phyloP scores from a whole-genome alignment of 306 rosid species.

The Alnus rubra region DNA sequence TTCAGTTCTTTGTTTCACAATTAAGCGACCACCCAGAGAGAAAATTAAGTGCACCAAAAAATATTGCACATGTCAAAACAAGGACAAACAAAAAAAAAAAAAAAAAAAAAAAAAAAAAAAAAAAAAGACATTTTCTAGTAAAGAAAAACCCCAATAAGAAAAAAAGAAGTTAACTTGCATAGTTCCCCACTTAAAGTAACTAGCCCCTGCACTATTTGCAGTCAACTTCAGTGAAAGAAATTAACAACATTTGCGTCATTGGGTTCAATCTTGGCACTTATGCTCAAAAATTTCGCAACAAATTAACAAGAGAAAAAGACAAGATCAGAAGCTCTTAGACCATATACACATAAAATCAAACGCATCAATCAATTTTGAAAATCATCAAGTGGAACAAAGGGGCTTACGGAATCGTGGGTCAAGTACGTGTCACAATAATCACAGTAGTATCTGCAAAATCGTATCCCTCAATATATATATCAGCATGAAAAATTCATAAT shows the following conservation, averaged over 20 bases:
- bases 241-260: not conserved
- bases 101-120: too few relatives aligned
- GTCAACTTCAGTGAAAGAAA: not conserved
- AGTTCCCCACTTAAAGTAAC: not conserved
- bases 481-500: too few relatives aligned
- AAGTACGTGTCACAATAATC: conserved; percentile 90
- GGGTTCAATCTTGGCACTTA: not conserved
- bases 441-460: conserved; percentile 64
- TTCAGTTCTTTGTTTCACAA: too few relatives aligned
- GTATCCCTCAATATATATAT: not conserved
- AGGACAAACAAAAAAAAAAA: too few relatives aligned
- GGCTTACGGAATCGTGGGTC: conserved; percentile 81
- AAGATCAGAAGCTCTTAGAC: not conserved
- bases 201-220: not conserved
- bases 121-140: too few relatives aligned
- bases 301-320: not conserved
- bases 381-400: not conserved
- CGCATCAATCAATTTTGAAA: not conserved
- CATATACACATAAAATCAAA: not conserved
- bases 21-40: too few relatives aligned
- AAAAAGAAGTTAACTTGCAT: not conserved
- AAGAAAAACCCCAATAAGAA: not conserved
- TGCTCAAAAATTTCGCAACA: not conserved
- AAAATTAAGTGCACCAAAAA: too few relatives aligned
- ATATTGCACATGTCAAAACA: too few relatives aligned